Conservation (phyloP, 2,329 filamentous ascomycete species). For the Apiospora koreana region DNA sequence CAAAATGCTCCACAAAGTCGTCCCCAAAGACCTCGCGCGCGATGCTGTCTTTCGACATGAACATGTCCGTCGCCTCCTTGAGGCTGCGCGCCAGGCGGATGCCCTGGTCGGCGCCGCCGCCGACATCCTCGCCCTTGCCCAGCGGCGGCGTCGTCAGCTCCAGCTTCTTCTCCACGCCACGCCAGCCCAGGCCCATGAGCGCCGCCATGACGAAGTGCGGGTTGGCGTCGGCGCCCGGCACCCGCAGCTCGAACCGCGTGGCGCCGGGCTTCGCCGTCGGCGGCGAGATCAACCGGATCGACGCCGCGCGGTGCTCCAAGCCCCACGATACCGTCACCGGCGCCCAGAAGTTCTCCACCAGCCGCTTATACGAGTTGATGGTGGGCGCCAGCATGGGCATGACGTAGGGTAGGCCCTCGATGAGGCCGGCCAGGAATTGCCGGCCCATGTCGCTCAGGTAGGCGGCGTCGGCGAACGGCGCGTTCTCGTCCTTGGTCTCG, state of each 20-base stretch:
- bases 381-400: slow-evolving; percentile 96
- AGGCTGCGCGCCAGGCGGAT: slow-evolving; percentile 80
- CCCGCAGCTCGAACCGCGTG: slow-evolving; percentile 89
- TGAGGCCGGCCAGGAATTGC: slow-evolving; percentile 88
- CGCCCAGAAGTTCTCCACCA: slow-evolving; percentile 99
- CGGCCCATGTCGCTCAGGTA: slow-evolving; percentile 85
- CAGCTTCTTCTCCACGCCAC: slow-evolving; percentile 90
- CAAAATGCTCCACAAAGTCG: slow-evolving; percentile 94
- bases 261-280: slow-evolving; percentile 82
- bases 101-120: slow-evolving; percentile 69
- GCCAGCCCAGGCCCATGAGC: slow-evolving; percentile 84
- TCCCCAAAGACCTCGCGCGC: slow-evolving; percentile 94
- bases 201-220: slow-evolving; percentile 84
- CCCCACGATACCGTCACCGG: slow-evolving; percentile 98
- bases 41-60: slow-evolving; percentile 76
- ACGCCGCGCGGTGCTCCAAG: slow-evolving; percentile 89
- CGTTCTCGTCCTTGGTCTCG: slow-evolving; percentile 67
- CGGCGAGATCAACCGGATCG: slow-evolving; percentile 84
- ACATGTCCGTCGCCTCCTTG: slow-evolving; percentile 79
- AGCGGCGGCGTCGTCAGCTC: slow-evolving; percentile 80
- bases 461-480: slow-evolving; percentile 74
- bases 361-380: slow-evolving; percentile 95
- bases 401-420: slow-evolving; percentile 87
- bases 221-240: slow-evolving; percentile 93
- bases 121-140: slow-evolving; percentile 81